A percentile compares a stretch with the other conserved stretches of the same genome.
Evolutionary conservation across 805 yeast species (phyloP).

Genomic region (Huiozyma sinensis): DNA sequence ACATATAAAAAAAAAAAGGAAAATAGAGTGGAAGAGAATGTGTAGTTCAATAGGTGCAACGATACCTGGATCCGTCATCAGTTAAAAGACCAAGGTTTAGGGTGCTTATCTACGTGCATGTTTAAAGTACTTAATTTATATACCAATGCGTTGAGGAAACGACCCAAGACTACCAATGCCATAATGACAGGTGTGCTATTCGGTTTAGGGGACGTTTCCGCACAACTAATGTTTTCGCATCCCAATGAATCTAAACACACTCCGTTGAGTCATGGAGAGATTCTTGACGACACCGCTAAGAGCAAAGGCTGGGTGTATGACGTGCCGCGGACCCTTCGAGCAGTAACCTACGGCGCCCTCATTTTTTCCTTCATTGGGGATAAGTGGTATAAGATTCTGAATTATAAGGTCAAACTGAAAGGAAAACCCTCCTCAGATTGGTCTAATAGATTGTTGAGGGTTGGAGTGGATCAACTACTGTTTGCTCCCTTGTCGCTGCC

Average conservation of each 20-base stretch:
- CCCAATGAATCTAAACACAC: neutral
- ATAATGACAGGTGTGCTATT: slow-evolving; percentile 49
- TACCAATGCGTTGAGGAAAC: slow-evolving; percentile 25
- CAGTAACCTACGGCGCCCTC: slow-evolving; percentile 58
- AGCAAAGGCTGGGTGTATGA: slow-evolving; percentile 31
- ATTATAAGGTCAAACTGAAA: slow-evolving; percentile 33
- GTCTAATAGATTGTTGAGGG: slow-evolving; percentile 37
- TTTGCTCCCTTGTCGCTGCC: slow-evolving; percentile 79
- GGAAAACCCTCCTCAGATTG: slow-evolving; percentile 13
- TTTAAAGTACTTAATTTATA: slow-evolving; percentile 12
- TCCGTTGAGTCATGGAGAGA: neutral
- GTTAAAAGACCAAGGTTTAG: no score
- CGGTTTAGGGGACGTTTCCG: slow-evolving; percentile 66
- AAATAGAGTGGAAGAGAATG: no score
- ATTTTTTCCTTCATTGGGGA: slow-evolving; percentile 70
- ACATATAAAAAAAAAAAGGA: no score
- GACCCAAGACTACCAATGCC: slow-evolving; percentile 46
- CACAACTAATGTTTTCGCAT: slow-evolving; percentile 44
- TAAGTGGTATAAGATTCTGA: slow-evolving; percentile 53
- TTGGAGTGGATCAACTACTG: slow-evolving; percentile 56
- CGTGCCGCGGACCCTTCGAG: slow-evolving; percentile 45
- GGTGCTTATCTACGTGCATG: slow-evolving; percentile 4
- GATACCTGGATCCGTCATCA: no score
- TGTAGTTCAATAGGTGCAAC: no score
- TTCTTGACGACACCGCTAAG: neutral